Percentiles rank a stretch among this genome's conserved stretches.
Evolutionary conservation across 306 rosid genomes (phyloP).

Genomic region (Boehmeria nivea): DNA sequence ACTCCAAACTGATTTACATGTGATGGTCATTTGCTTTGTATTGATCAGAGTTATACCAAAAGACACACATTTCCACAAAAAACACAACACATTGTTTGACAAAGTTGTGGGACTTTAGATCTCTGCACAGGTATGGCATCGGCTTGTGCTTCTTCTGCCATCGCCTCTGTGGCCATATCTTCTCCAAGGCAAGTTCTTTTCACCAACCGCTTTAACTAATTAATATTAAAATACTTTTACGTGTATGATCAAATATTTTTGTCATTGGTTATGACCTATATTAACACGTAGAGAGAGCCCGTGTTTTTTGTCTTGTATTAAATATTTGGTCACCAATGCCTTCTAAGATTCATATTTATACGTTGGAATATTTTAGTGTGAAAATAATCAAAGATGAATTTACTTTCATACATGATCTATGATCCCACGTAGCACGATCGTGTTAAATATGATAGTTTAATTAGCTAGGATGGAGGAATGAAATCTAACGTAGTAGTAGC

Average conservation of each 20-base stretch:
- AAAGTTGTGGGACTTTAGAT: background rate
- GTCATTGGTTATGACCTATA: no score
- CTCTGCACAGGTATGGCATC: conserved; percentile 36
- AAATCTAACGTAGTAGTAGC: no score
- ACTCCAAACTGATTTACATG: conserved; percentile 17
- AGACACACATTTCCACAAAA: background rate
- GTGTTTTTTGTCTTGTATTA: no score
- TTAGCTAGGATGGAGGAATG: no score
- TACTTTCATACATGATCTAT: background rate
- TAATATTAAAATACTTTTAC: no score
- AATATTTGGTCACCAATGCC: no score
- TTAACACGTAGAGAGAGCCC: no score
- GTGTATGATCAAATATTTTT: background rate
- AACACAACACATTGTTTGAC: background rate
- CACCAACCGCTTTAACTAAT: no score
- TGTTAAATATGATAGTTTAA: background rate
- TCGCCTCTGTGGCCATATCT: conserved; percentile 45
- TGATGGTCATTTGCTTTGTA: background rate
- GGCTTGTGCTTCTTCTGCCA: conserved; percentile 54
- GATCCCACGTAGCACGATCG: background rate
- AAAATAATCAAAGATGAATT: no score
- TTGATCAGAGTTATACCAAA: background rate
- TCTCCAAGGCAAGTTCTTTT: conserved; percentile 43
- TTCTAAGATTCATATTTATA: no score
- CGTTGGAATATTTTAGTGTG: no score